phyloP scores from a whole-genome alignment of 2,329 filamentous ascomycete genomes.

The Aureobasidium namibiae region DNA sequence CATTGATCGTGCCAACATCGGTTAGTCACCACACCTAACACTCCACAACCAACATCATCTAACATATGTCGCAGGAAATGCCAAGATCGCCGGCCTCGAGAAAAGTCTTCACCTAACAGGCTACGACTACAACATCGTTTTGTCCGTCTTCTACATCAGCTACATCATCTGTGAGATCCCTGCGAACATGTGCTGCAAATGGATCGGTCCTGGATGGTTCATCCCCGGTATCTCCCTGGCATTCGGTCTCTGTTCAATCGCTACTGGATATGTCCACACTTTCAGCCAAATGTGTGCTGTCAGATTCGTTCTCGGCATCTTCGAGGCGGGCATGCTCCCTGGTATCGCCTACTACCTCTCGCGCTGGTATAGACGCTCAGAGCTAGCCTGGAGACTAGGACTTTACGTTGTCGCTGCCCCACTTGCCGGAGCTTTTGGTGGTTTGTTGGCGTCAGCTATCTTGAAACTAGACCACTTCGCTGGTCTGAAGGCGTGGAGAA shows the following conservation, averaged over 20 bases:
- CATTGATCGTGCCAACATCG: slow-evolving; percentile 67
- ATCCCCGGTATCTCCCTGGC: slow-evolving; percentile 53
- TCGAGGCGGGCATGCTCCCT: slow-evolving; percentile 67
- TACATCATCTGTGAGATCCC: slow-evolving; percentile 70
- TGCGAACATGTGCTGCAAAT: slow-evolving; percentile 60
- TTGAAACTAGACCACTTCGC: slow-evolving; percentile 53
- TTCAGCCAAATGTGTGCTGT: slow-evolving; percentile 49
- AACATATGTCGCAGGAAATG: slow-evolving; percentile 48
- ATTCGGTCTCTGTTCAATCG: slow-evolving; percentile 56
- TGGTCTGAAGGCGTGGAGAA: slow-evolving; percentile 51
- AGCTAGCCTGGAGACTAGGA: slow-evolving; percentile 59
- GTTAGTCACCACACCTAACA: slow-evolving; percentile 28
- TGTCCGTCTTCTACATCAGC: slow-evolving; percentile 63
- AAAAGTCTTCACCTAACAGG: slow-evolving; percentile 37
- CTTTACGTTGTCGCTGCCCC: slow-evolving; percentile 65
- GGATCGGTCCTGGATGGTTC: slow-evolving; percentile 64
- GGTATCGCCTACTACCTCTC: slow-evolving; percentile 57
- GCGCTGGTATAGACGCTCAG: slow-evolving; percentile 50
- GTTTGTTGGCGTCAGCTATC: slow-evolving; percentile 54
- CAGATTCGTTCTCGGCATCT: slow-evolving; percentile 54
- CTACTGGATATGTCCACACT: slow-evolving; percentile 56
- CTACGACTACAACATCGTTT: slow-evolving; percentile 61
- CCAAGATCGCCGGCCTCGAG: slow-evolving; percentile 56
- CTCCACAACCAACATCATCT: not conserved
- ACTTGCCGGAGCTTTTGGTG: slow-evolving; percentile 63